Evolutionary conservation across 2,329 filamentous ascomycete species (phyloP).

Genomic region (Monilinia aucupariae): DNA sequence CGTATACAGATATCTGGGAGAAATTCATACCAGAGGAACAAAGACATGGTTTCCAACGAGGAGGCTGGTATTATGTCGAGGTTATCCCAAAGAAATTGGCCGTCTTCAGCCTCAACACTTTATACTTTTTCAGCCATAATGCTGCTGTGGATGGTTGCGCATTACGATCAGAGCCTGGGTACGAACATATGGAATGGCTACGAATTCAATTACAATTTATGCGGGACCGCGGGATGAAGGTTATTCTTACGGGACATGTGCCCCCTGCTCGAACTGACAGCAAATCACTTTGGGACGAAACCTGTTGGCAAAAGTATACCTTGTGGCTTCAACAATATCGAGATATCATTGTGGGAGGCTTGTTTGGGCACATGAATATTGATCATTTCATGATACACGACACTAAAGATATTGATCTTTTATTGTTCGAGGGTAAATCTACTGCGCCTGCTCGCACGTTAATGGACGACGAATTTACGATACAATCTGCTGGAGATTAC

Average conservation of each 20-base stretch:
- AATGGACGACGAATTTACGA: slow-evolving; percentile 52
- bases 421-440: slow-evolving; percentile 37
- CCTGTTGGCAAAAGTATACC: slow-evolving; percentile 96
- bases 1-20: slow-evolving; percentile 73
- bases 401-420: slow-evolving; percentile 66
- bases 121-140: slow-evolving; percentile 94
- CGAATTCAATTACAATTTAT: slow-evolving; percentile 80
- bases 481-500: slow-evolving; percentile 70
- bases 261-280: slow-evolving; percentile 79
- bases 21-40: slow-evolving; percentile 89
- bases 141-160: slow-evolving; percentile 89
- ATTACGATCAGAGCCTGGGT: slow-evolving; percentile 74
- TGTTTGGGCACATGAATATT: slow-evolving; percentile 98
- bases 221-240: slow-evolving; percentile 82
- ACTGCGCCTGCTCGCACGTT: slow-evolving; percentile 34
- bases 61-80: slow-evolving; percentile 92
- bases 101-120: slow-evolving; percentile 90
- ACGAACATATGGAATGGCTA: slow-evolving; percentile 93
- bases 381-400: slow-evolving; percentile 96
- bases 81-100: slow-evolving; percentile 81
- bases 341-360: slow-evolving; percentile 72
- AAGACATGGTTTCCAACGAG: slow-evolving; percentile 82
- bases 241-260: slow-evolving; percentile 89
- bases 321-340: slow-evolving; percentile 87
- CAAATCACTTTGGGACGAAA: slow-evolving; percentile 91